A percentile compares a stretch with the other conserved stretches of the same genome.
phyloP scores from a whole-genome alignment of 208 protist genomes.

The Trypanosoma lewisi region DNA sequence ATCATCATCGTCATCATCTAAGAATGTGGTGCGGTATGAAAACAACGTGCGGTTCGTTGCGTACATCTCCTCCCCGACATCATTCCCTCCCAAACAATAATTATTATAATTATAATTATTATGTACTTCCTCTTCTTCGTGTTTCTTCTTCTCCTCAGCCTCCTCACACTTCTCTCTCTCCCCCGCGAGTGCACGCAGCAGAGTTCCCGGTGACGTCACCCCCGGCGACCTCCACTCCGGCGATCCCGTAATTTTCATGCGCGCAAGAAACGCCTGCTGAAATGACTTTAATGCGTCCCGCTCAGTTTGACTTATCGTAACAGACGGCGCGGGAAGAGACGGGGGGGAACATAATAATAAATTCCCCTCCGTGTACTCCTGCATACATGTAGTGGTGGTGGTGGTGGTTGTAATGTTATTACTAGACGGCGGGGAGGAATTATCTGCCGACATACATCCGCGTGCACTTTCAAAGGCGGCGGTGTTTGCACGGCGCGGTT shows the following conservation, averaged over 20 bases:
- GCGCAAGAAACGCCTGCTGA: conserved; percentile 43
- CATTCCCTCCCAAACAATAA: conserved; percentile 5
- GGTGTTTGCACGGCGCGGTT: too few species aligned
- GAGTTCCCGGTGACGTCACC: conserved; percentile 3
- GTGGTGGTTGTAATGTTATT: too few species aligned
- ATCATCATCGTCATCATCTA: conserved; percentile 2
- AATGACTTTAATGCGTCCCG: conserved; percentile 46
- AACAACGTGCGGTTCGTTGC: conserved; percentile 33
- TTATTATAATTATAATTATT: too few species aligned
- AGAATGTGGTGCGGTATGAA: conserved; percentile 23
- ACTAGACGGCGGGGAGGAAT: too few species aligned
- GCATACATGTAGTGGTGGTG: too few species aligned
- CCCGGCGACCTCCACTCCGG: conserved; percentile 23
- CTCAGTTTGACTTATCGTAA: conserved; percentile 55
- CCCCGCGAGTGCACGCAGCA: conserved; percentile 1
- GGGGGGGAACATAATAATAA: not conserved
- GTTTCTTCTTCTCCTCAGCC: not conserved
- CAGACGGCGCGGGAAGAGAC: conserved; percentile 21
- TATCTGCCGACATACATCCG: too few species aligned
- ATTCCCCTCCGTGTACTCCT: not conserved
- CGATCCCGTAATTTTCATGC: conserved; percentile 21
- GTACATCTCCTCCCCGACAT: not conserved
- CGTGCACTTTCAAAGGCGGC: not conserved
- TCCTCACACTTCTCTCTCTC: not conserved
- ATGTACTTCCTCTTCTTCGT: not conserved